phyloP scores from a whole-genome alignment of 2,329 filamentous ascomycete genomes.

The Alternaria brassicicola region DNA sequence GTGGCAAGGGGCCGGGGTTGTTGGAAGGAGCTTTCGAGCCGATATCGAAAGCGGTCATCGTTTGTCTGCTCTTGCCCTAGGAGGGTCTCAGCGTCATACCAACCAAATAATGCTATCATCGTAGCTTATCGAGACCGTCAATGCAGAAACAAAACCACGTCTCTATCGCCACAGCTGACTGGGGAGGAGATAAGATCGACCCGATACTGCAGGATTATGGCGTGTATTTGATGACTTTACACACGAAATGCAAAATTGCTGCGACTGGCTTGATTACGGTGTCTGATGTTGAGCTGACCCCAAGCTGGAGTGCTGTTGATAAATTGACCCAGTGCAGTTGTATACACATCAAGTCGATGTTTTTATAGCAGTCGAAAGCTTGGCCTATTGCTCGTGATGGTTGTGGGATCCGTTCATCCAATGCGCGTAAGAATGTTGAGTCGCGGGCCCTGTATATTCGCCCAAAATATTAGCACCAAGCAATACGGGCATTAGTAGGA shows the following conservation, averaged over 20 bases:
- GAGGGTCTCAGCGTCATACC: neutral
- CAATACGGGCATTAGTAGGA: conserved; percentile 6
- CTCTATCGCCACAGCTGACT: neutral
- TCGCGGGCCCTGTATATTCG: conserved; percentile 21
- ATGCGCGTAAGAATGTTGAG: conserved; percentile 24
- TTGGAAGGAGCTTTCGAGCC: neutral
- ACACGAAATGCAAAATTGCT: neutral
- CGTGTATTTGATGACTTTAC: neutral
- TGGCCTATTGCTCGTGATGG: neutral
- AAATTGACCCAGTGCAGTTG: neutral
- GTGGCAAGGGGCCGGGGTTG: neutral
- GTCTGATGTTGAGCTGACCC: neutral
- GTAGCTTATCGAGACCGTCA: neutral
- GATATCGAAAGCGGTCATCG: neutral
- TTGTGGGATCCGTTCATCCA: conserved; percentile 9
- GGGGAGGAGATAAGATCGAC: neutral
- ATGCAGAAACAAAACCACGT: neutral
- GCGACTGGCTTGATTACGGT: neutral
- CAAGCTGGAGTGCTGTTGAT: neutral
- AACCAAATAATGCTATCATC: neutral
- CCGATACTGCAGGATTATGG: neutral
- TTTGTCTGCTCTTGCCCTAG: neutral
- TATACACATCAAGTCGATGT: neutral
- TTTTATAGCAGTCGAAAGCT: neutral
- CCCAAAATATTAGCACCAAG: conserved; percentile 26